Conservation (phyloP, 2,329 filamentous ascomycete genomes). For the Fusarium tuaranense region DNA sequence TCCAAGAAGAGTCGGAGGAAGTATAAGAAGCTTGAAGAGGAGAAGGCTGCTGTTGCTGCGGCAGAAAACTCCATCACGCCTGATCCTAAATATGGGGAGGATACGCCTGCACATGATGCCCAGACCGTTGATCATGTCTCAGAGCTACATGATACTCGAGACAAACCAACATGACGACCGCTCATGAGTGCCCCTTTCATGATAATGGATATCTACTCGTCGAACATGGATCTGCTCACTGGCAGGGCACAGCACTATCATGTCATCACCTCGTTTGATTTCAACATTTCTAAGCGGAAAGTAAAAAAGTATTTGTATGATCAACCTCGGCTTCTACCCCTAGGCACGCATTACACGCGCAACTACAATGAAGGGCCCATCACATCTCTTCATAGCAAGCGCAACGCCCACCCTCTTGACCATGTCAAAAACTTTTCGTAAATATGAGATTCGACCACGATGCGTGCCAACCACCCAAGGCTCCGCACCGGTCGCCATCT, state of each 20-base stretch:
- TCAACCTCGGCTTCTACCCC: slow-evolving; percentile 67
- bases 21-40: slow-evolving; percentile 72
- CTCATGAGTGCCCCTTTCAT: neutral
- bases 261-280: slow-evolving; percentile 46
- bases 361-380: slow-evolving; percentile 63
- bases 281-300: slow-evolving; percentile 52
- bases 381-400: slow-evolving; percentile 60
- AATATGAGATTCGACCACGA: slow-evolving; percentile 65
- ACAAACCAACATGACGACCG: slow-evolving; percentile 1
- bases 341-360: slow-evolving; percentile 62
- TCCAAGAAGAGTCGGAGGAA: slow-evolving; percentile 87
- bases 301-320: slow-evolving; percentile 66
- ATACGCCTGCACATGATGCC: neutral
- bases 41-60: slow-evolving; percentile 47
- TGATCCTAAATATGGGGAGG: neutral
- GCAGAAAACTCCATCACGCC: neutral
- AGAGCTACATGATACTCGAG: neutral
- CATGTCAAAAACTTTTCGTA: slow-evolving; percentile 69
- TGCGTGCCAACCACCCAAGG: slow-evolving; percentile 59
- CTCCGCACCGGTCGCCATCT: slow-evolving; percentile 58
- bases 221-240: neutral
- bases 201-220: neutral
- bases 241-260: neutral
- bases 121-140: neutral
- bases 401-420: slow-evolving; percentile 64